Evolutionary conservation across 2,329 filamentous ascomycete genomes (phyloP), one percentile per base, ranked within the genome.

Genomic region (Neonectria neomacrospora): DNA sequence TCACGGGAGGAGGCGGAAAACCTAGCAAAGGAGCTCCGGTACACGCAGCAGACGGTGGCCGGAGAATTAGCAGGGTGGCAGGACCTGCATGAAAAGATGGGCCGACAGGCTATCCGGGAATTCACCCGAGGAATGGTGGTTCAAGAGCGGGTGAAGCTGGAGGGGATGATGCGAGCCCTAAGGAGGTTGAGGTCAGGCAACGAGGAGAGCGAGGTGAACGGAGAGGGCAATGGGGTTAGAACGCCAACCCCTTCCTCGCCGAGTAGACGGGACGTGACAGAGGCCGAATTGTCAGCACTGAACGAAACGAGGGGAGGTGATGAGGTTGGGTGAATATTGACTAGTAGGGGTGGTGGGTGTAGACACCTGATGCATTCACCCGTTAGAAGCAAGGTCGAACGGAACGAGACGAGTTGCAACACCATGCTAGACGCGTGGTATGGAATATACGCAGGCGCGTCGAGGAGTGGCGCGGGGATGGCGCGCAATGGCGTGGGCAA

Each of bases 31-130:
- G 96, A 99, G 78, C 81, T 99, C 58, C 83, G 93, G 53, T 97
- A 96, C 77, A 97, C 94, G 51, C 95, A 97, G 80, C 93, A 96
- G 77, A 93, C 95, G 14, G 95, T 98, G 23, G 95, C 96, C 7
- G 86, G 89, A 2, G 96, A 99, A 80, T 79, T 99, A 59, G 96
- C 96, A 1, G 94, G 92, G 16, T 99, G 96, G 93, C 94, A 97
- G 74, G 93, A 96, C 42, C 88, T 94, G 81, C 89, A 97, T 73
- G 92, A 93, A 69, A 88, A 87, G 72, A 88, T 92, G 80, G 94
- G 92, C 1, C 83, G 89, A 64, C 86, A 86, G 62, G 92, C 93
- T 28, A 86, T 97, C 65, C 88, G 85, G 68, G 89, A 93, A 50
- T 87, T 97, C 70, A 95, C 92, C 18, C 86, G 84, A 73, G 88